Evolutionary conservation across 2,329 filamentous ascomycete genomes (phyloP).

Genomic region (Penicillium sp.): DNA sequence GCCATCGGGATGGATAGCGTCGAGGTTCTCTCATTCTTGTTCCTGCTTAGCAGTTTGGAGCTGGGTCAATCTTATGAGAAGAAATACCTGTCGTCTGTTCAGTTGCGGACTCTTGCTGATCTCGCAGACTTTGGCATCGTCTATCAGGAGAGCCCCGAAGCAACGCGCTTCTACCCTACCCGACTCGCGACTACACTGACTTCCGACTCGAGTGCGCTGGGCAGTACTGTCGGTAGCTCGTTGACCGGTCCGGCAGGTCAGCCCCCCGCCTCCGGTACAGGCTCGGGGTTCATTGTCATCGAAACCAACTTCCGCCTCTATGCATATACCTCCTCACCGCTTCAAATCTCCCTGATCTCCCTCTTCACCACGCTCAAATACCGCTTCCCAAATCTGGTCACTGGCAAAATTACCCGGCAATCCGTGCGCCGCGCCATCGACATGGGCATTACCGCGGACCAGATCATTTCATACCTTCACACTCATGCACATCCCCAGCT

Average conservation of each 20-base stretch:
- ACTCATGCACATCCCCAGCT: conserved; percentile 95
- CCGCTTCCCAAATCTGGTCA: conserved; percentile 92
- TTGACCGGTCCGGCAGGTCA: conserved; percentile 43
- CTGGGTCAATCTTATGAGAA: conserved; percentile 91
- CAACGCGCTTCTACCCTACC: conserved; percentile 76
- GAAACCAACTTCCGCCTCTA: conserved; percentile 98
- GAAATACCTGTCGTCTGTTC: conserved; percentile 74
- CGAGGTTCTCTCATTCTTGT: conserved; percentile 93
- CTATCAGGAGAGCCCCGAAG: conserved; percentile 58
- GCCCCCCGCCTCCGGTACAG: conserved; percentile 45
- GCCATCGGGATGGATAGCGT: conserved; percentile 78
- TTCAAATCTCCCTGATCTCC: conserved; percentile 91
- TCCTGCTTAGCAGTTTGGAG: conserved; percentile 90
- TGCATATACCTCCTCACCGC: conserved; percentile 89
- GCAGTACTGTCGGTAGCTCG: conserved; percentile 69
- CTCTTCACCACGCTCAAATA: conserved; percentile 87
- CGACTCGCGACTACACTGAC: conserved; percentile 92
- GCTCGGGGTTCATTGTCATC: conserved; percentile 80
- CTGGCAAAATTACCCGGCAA: conserved; percentile 83
- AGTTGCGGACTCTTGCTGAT: conserved; percentile 85
- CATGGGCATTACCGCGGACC: conserved; percentile 89
- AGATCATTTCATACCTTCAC: conserved; percentile 91
- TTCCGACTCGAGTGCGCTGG: conserved; percentile 69
- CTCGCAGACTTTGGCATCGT: conserved; percentile 92
- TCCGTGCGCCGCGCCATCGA: conserved; percentile 85